These are phyloP conservation scores for Entomortierella beljakovae DNA, from an alignment of 192 early-diverging fungal species.

Conservation along the genomic window DNA sequence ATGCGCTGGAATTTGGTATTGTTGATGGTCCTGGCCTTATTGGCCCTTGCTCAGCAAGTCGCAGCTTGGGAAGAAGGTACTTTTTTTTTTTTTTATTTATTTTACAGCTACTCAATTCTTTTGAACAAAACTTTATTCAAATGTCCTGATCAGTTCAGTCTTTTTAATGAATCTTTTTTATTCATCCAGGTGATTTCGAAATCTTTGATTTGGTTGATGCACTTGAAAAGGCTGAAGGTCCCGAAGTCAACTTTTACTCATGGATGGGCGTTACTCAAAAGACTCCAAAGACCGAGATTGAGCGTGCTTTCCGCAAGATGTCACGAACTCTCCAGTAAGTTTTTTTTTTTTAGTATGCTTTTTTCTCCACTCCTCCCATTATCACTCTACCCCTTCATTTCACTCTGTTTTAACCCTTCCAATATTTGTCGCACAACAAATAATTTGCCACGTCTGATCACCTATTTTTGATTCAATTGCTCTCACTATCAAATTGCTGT, in stretches of 20 bases:
- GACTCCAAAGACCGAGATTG: constrained; percentile 68
- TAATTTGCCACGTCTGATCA: background rate
- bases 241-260: constrained; percentile 73
- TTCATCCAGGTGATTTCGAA: constrained; percentile 74
- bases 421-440: background rate
- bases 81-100: background rate
- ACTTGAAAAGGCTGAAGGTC: constrained; percentile 68
- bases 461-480: background rate
- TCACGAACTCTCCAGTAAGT: constrained; percentile 76
- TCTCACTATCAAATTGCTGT: too few relatives aligned
- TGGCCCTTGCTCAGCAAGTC: constrained; percentile 37
- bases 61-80: constrained; percentile 56
- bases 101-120: background rate
- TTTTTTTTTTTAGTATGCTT: background rate
- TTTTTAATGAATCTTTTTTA: background rate
- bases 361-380: background rate
- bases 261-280: constrained; percentile 67
- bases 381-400: too few relatives aligned
- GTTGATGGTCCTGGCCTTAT: constrained; percentile 48
- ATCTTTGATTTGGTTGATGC: constrained; percentile 87
- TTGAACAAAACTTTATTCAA: too few relatives aligned
- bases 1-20: constrained; percentile 52
- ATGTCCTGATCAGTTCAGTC: constrained; percentile 10
- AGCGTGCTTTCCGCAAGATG: constrained; percentile 74
- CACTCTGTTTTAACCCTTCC: background rate